Evolutionary conservation across 106 monocot genomes (phyloP).

Genomic region (Allium fistulosum): DNA sequence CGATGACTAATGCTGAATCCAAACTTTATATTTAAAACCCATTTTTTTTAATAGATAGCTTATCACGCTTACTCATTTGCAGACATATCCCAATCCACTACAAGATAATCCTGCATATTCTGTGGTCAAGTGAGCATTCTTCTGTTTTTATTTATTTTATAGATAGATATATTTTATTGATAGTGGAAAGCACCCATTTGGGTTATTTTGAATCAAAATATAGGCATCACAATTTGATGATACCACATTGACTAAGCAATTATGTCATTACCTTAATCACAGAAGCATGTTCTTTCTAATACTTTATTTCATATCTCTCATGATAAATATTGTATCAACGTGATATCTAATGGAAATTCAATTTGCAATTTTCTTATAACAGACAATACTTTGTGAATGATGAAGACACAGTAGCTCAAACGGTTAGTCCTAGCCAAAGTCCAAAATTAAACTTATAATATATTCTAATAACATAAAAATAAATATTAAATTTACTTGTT

Average conservation of each 20-base stretch:
- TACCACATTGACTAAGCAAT: slow-evolving; percentile 12
- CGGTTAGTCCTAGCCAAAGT: slow-evolving; percentile 25
- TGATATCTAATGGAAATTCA: too few species aligned
- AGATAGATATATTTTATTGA: too few species aligned
- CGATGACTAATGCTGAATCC: not conserved
- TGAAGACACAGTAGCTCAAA: slow-evolving; percentile 75
- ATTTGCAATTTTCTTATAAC: slow-evolving; percentile 1
- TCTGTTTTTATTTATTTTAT: too few species aligned
- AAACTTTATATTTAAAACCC: not conserved
- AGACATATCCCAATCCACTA: slow-evolving; percentile 81
- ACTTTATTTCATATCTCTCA: not conserved
- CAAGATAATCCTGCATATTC: slow-evolving; percentile 90
- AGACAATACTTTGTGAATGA: slow-evolving; percentile 87
- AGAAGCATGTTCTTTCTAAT: not conserved
- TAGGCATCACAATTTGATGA: too few species aligned
- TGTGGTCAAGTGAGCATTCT: slow-evolving; percentile 53
- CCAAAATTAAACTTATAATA: not conserved
- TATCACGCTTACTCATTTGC: slow-evolving; percentile 1
- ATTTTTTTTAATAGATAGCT: not conserved
- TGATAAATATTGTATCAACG: too few species aligned
- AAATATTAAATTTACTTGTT: not conserved
- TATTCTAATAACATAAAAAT: not conserved
- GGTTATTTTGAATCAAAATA: too few species aligned
- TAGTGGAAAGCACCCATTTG: too few species aligned
- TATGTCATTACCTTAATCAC: not conserved